phyloP scores from a whole-genome alignment of 2,329 filamentous ascomycete species.

The Paramyrothecium sp. region DNA sequence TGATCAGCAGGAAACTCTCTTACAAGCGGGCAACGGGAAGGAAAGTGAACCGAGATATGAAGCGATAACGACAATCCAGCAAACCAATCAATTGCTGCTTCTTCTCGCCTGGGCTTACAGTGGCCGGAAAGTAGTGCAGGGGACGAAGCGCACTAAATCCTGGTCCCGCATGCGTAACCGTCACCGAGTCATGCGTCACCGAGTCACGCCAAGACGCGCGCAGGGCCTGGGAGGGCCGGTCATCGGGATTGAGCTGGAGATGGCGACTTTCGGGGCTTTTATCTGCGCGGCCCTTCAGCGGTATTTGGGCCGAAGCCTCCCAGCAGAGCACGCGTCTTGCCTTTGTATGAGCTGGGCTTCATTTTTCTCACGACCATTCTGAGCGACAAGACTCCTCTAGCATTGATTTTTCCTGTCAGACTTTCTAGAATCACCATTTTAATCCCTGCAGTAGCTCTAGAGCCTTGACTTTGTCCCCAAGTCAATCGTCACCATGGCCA shows the following conservation, averaged over 20 bases:
- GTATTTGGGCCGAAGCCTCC: too few species aligned
- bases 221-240: neutral
- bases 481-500: neutral
- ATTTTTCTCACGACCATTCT: too few species aligned
- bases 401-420: too few species aligned
- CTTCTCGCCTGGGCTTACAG: too few species aligned
- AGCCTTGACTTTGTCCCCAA: neutral
- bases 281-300: too few species aligned
- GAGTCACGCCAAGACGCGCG: neutral
- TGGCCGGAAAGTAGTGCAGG: neutral
- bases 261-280: too few species aligned
- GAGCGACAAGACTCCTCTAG: too few species aligned
- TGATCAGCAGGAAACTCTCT: neutral
- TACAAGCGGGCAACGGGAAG: neutral
- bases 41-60: neutral
- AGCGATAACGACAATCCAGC: neutral
- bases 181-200: conserved; percentile 1
- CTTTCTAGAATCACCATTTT: too few species aligned
- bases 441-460: neutral
- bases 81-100: neutral
- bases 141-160: neutral
- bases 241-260: neutral
- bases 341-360: too few species aligned
- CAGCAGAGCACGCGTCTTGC: too few species aligned
- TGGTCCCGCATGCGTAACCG: neutral